Conservation (phyloP, 495 filamentous ascomycete genomes). For the Penicillium flavigenum region DNA sequence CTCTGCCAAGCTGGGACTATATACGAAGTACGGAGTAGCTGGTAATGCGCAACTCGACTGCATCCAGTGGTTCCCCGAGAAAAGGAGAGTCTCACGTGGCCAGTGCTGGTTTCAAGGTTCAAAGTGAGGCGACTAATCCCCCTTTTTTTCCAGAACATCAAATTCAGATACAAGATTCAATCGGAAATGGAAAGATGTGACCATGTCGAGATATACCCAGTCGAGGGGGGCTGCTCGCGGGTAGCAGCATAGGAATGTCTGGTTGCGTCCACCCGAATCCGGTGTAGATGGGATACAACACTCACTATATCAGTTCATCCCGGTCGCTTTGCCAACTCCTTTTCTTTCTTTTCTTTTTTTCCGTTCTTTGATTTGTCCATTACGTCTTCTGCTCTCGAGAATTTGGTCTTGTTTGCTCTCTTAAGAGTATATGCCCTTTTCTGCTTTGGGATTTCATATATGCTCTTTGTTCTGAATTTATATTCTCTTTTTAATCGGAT, state of each 20-base stretch:
- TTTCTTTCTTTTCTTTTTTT: slow-evolving; percentile 20
- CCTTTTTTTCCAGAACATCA: neutral
- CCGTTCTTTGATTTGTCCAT: slow-evolving; percentile 11
- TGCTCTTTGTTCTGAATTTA: slow-evolving; percentile 5
- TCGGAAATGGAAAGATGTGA: slow-evolving; percentile 10
- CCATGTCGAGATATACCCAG: neutral
- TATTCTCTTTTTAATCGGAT: neutral
- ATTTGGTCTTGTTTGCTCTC: slow-evolving; percentile 13
- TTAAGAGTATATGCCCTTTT: neutral
- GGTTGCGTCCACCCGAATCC: slow-evolving; percentile 33
- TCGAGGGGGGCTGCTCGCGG: slow-evolving; percentile 12
- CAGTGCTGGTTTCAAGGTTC: slow-evolving; percentile 14
- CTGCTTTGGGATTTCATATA: neutral
- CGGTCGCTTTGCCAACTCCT: slow-evolving; percentile 27
- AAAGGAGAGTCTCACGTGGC: slow-evolving; percentile 12
- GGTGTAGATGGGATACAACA: slow-evolving; percentile 22
- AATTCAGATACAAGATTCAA: slow-evolving; percentile 3
- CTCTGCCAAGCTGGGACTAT: neutral
- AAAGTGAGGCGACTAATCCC: slow-evolving; percentile 9
- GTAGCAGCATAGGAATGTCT: slow-evolving; percentile 21
- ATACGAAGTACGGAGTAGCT: neutral
- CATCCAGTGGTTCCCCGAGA: slow-evolving; percentile 11
- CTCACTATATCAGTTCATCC: slow-evolving; percentile 31
- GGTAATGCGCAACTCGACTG: neutral
- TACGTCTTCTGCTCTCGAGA: neutral